Conservation (phyloP, 257 asterid species). For the Nicotiana tabacum region DNA sequence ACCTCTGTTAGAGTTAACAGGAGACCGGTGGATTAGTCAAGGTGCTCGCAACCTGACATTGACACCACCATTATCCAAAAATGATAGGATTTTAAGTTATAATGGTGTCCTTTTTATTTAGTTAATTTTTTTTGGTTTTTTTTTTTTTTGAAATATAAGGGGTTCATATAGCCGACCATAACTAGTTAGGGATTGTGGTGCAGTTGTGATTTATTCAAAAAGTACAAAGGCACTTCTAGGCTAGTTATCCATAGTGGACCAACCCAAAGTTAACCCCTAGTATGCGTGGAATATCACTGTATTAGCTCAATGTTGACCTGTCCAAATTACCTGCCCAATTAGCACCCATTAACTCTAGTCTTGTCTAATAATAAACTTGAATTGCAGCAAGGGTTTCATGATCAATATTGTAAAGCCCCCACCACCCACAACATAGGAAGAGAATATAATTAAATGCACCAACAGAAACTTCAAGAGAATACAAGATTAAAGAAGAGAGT, state of each 20-base stretch:
- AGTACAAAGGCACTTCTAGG: not conserved
- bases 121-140: too few species aligned
- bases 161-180: not conserved
- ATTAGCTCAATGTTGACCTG: not conserved
- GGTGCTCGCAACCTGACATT: not conserved
- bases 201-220: not conserved
- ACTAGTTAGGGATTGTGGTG: not conserved
- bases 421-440: slow-evolving; percentile 1
- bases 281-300: not conserved
- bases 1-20: too few species aligned
- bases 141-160: not conserved
- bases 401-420: not conserved
- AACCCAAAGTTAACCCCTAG: not conserved
- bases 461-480: not conserved
- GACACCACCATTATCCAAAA: not conserved
- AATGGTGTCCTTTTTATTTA: too few species aligned
- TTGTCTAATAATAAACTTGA: not conserved
- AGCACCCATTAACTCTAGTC: not conserved
- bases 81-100: too few species aligned
- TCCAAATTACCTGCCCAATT: not conserved
- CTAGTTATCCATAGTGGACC: not conserved
- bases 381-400: not conserved
- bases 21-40: too few species aligned
- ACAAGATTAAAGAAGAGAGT: not conserved
- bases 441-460: not conserved